Percentiles rank a stretch among this genome's conserved stretches.
Evolutionary conservation across 148 eudicot species (phyloP).

Genomic region (Heliamphora exappendiculata): DNA sequence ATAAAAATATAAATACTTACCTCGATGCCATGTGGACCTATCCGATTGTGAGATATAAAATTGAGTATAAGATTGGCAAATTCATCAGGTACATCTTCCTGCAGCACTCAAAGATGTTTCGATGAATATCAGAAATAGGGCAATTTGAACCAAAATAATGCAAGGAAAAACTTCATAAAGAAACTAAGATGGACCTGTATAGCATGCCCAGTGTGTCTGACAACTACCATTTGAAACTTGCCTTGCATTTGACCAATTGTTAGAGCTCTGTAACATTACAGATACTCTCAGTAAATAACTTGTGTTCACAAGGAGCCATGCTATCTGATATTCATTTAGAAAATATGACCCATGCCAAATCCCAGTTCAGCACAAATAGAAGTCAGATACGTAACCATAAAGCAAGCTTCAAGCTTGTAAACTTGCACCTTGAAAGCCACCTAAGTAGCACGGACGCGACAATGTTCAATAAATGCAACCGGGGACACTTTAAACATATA

Average conservation of each 20-base stretch:
- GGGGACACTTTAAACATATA: no score
- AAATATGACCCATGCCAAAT: conserved; percentile 1
- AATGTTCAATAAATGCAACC: no score
- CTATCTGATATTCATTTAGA: neutral
- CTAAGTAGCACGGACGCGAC: no score
- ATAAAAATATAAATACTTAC: conserved; percentile 33
- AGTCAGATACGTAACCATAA: neutral
- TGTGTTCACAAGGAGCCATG: neutral
- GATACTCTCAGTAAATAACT: conserved; percentile 3
- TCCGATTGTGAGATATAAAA: conserved; percentile 75
- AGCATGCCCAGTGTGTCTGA: conserved; percentile 92
- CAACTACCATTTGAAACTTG: conserved; percentile 92
- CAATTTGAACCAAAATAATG: neutral
- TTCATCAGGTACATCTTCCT: conserved; percentile 97
- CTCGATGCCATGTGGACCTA: conserved; percentile 86
- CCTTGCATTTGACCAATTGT: conserved; percentile 99
- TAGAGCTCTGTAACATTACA: conserved; percentile 56
- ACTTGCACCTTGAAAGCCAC: no score
- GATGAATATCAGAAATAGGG: neutral
- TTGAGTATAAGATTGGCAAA: conserved; percentile 61
- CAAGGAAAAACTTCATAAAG: neutral
- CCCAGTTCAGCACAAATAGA: neutral
- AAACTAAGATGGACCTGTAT: conserved; percentile 56
- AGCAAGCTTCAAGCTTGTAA: neutral
- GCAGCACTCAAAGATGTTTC: conserved; percentile 13